These are phyloP conservation scores for Clavispora fructus DNA, from an alignment of 805 yeast species.

Conservation along the genomic window DNA sequence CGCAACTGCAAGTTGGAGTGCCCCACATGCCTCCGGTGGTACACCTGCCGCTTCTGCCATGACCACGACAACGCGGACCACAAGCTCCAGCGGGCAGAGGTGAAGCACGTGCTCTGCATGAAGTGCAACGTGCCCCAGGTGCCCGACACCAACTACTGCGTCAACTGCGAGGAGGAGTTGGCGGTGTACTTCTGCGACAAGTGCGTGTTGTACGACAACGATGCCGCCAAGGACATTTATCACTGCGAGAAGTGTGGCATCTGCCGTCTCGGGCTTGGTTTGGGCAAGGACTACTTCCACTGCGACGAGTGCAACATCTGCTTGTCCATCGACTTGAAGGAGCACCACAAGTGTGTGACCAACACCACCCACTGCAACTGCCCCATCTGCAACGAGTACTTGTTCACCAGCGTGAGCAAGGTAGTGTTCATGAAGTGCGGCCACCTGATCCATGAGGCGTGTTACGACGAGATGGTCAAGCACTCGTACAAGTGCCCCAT, in stretches of 20 bases:
- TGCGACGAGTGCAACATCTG: conserved; percentile 89
- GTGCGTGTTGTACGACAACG: conserved; percentile 82
- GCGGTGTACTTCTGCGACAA: conserved; percentile 73
- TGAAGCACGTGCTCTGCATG: conserved; percentile 76
- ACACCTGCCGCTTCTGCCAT: conserved; percentile 80
- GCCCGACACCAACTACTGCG: conserved; percentile 63
- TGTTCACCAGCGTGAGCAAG: conserved; percentile 75
- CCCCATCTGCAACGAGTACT: conserved; percentile 87
- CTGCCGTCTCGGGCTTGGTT: conserved; percentile 83
- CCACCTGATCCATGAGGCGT: conserved; percentile 83
- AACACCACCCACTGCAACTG: conserved; percentile 87
- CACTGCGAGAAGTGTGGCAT: conserved; percentile 93
- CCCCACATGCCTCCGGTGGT: conserved; percentile 68
- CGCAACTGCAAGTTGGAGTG: conserved; percentile 83
- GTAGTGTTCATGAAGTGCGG: conserved; percentile 94
- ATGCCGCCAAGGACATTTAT: conserved; percentile 70
- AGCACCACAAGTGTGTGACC: conserved; percentile 78
- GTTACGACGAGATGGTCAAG: conserved; percentile 76
- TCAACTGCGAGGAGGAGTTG: conserved; percentile 58
- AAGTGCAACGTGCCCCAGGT: conserved; percentile 68
- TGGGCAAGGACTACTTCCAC: conserved; percentile 86
- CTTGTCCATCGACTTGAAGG: conserved; percentile 69
- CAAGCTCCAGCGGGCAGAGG: conserved; percentile 49
- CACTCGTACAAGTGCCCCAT: conserved; percentile 89
- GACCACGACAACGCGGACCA: conserved; percentile 58